Base-by-base conservation (phyloP, 2,329 filamentous ascomycete genomes). In the Bipolaris bicolor region DNA sequence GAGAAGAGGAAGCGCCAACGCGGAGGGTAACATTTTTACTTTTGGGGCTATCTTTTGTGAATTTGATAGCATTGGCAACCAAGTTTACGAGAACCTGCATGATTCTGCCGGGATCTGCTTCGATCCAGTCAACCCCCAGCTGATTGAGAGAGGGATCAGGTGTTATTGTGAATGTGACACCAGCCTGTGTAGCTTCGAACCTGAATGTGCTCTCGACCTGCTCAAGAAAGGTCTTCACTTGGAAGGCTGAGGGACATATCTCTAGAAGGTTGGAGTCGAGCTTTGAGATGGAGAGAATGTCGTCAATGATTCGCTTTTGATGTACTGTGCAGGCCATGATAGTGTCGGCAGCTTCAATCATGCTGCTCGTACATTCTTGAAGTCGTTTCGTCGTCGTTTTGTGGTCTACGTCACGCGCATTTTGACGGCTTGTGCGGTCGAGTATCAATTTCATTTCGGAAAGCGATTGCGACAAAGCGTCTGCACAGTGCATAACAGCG, bases 31-130 rank as follows among this genome's bases (percentile, higher is more conserved):
- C 65, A 2, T 37, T 31, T 26, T 55, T 62, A 6, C 44, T 56
- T 18, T 55, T 50, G 18, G 52, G 0, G 51, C 52, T 43, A 60
- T 65, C 34, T 57, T 62, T 15, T 3, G 70, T 71, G 22, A 73
- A 72, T 20, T 73, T 73, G 37, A 73, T 67, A 2, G 70, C 68
- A 41, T 73, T 73, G 4, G 65, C 68, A n/a, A 73, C 45, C 20
- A 73, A 58, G 41, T 73, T 73, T 37, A 73, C 66, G 2, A 71
- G 55, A 3, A 73, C 57, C 45, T 69, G 57, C 33, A 61, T 53
- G 7, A 65, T 48, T 26, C 62, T 45, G 2, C 48, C 46, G 1
- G 58, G 60, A 44, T 58, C 58, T 2, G 66, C 57, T 10, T 59
- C 39, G 1, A 65, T 52, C 20, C 22, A 50, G 10, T 62, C 52